phyloP scores from a whole-genome alignment of 2,329 filamentous ascomycete genomes.

The Fusarium phyllophilum region DNA sequence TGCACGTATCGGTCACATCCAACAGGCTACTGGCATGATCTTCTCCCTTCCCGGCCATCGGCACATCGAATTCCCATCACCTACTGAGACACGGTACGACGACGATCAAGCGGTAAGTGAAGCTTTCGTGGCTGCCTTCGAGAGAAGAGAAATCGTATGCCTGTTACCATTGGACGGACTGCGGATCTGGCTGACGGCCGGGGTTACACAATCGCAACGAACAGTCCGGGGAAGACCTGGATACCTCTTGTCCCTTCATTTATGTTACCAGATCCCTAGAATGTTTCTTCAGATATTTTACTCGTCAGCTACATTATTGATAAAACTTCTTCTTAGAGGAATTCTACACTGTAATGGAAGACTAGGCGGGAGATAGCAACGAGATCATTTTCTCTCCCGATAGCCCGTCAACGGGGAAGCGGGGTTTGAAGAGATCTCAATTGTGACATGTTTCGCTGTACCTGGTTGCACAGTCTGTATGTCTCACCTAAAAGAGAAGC shows the following conservation, averaged over 20 bases:
- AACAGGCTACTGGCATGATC: neutral
- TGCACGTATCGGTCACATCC: neutral
- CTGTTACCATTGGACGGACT: neutral
- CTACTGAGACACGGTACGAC: neutral
- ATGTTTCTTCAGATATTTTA: rapidly evolving
- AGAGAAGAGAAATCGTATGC: neutral
- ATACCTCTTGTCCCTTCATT: rapidly evolving
- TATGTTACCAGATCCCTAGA: rapidly evolving
- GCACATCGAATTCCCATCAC: neutral
- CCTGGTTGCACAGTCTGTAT: neutral
- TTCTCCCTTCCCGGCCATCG: neutral
- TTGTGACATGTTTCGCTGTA: neutral
- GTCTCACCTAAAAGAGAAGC: neutral
- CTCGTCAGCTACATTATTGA: rapidly evolving
- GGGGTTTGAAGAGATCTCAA: neutral
- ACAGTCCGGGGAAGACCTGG: neutral
- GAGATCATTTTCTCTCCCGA: neutral
- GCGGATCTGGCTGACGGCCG: neutral
- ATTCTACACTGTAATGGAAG: rapidly evolving
- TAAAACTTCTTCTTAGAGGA: rapidly evolving
- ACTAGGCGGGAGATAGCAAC: rapidly evolving
- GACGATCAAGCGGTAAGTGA: neutral
- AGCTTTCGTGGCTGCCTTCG: rapidly evolving
- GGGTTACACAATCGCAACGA: neutral
- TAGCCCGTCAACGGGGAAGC: neutral